Evolutionary conservation across 129 eudicot species (phyloP), one percentile per base, ranked within the genome.

Genomic region (Heracleum sosnowskyi): DNA sequence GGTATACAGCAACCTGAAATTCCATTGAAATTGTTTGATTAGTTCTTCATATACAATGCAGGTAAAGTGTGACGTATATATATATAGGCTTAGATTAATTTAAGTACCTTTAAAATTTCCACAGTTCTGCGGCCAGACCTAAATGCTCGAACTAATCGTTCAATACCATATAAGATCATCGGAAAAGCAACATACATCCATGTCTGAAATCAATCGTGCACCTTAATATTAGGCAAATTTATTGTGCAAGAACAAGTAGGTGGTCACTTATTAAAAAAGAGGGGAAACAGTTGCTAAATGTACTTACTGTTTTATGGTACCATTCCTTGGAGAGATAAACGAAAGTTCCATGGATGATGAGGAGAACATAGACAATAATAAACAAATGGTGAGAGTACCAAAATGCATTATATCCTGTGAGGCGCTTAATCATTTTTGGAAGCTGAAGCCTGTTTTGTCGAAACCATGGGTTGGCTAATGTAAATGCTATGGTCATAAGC

Each of bases 121-220:
- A 88, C 92, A 0, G 90, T 86, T 79, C 83, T 82, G 79, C 80
- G 85, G 13, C 81, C 86, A 12, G 96, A 84, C 82, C 96, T 79
- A 69, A 88, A 83, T 4, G 83, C 84, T 13, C 90, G 64, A 63
- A 73, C 44, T 37, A 88, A 74, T 41, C 96, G 80, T 77, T 90
- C 96, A 46, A 80, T 22, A 0, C 80, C 74, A 46, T 90, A 90
- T 60, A 90, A 83, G 64, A 68, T 28, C 36, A 90, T 78, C 11
- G 96, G 92, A 44, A 88, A 82, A 36, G 90, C 88, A 46, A 88
- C 79, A 75, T 90, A 90, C 96, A 90, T 90, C 96, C 96, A 90
- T 51, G 96, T 90, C 96, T 90, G 69, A 18, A 76, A 16, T 22
- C 41, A 57, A 12, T 28, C 4, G 13, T 76, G 31, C 24, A 36